Evolutionary conservation across 2,329 filamentous ascomycete genomes (phyloP).

Genomic region (Dothistroma septosporum): DNA sequence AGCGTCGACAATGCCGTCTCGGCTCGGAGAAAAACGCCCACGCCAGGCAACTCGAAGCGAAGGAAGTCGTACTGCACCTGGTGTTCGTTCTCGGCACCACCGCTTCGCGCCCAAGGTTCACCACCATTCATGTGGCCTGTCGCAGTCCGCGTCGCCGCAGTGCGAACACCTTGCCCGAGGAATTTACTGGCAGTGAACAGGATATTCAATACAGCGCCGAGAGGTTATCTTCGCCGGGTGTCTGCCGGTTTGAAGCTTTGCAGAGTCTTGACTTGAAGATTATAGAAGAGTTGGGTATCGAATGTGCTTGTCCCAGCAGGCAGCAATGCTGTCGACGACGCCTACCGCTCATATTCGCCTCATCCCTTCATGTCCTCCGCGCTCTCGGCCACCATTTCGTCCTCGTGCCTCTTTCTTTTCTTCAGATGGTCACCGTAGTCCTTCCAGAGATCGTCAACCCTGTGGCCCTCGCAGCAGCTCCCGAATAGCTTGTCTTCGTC

Average conservation of each 20-base stretch:
- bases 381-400: conserved; percentile 10
- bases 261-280: conserved; percentile 10
- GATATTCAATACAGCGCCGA: background rate
- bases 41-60: background rate
- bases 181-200: background rate
- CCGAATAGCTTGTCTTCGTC: conserved; percentile 48
- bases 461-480: conserved; percentile 45
- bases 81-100: background rate
- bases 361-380: conserved; percentile 4
- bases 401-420: conserved; percentile 24
- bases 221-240: background rate
- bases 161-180: background rate
- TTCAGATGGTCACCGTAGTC: conserved; percentile 60
- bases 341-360: conserved; percentile 13
- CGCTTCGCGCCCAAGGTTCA: background rate
- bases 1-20: background rate
- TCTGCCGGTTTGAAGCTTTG: background rate
- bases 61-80: background rate
- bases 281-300: conserved; percentile 4
- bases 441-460: conserved; percentile 67
- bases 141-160: background rate
- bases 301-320: background rate
- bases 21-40: background rate
- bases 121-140: background rate
- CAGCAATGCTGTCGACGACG: background rate